Evolutionary conservation across 306 rosid species (phyloP).

Genomic region (Astragalus membranaceus): DNA sequence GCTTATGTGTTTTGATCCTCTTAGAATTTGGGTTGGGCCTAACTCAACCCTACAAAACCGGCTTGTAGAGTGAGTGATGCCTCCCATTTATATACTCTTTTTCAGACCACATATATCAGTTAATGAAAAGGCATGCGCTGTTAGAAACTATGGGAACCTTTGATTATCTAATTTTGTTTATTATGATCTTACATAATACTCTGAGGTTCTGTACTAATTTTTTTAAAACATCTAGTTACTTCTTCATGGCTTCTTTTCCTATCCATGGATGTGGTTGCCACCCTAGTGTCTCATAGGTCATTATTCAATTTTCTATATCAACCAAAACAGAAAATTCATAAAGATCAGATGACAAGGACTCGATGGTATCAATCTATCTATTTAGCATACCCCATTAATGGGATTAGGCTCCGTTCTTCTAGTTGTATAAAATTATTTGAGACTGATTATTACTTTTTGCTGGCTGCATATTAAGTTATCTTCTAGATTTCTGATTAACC

Average conservation of each 20-base stretch:
- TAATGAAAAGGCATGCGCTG: not conserved
- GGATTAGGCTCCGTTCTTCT: not conserved
- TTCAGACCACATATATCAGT: not conserved
- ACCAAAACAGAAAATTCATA: not conserved
- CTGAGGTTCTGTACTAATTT: not conserved
- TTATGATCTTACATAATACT: not conserved
- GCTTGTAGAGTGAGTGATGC: no score
- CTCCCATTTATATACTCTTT: no score
- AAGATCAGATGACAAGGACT: not conserved
- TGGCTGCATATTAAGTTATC: not conserved
- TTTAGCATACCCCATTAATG: not conserved
- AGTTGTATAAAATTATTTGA: not conserved
- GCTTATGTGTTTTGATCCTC: not conserved
- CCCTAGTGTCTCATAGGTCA: not conserved
- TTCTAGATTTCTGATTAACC: conserved; percentile 17
- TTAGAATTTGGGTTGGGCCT: no score
- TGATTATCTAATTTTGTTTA: not conserved
- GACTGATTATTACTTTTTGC: not conserved
- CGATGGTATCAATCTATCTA: not conserved
- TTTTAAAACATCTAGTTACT: not conserved
- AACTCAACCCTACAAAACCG: no score
- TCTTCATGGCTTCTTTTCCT: not conserved
- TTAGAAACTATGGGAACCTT: not conserved
- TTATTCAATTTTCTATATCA: not conserved
- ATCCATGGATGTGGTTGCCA: not conserved